Conservation (phyloP, 108 stramenopile genomes). For the Cyclostephanos tholiformis region DNA sequence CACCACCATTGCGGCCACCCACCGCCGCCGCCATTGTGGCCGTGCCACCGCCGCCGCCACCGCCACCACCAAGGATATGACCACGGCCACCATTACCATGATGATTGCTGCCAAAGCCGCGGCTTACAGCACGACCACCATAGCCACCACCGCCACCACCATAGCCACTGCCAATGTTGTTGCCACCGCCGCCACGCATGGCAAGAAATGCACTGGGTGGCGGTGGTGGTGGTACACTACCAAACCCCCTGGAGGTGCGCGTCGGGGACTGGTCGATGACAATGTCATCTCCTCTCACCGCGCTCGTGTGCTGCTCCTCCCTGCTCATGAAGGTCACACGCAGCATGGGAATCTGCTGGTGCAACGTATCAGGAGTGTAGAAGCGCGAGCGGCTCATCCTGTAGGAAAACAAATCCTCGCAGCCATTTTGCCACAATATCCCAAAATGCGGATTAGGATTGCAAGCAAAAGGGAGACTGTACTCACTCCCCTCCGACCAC, state of each 20-base stretch:
- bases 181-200: slow-evolving; percentile 1
- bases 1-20: too few species aligned
- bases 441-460: background rate
- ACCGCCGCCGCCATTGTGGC: too few species aligned
- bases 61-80: too few species aligned
- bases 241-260: slow-evolving; percentile 1
- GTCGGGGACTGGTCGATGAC: background rate
- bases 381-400: background rate
- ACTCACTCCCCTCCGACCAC: background rate
- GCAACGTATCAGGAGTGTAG: background rate
- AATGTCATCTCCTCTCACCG: background rate
- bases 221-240: background rate
- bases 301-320: background rate
- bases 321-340: background rate
- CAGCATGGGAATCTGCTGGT: slow-evolving; percentile 1
- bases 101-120: too few species aligned
- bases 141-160: background rate
- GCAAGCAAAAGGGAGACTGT: background rate
- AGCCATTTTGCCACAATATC: background rate
- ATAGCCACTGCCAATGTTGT: background rate
- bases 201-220: slow-evolving; percentile 1
- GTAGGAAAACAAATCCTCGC: background rate
- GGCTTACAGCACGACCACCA: too few species aligned
- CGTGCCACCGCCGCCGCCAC: too few species aligned
- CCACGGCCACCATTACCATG: too few species aligned